Evolutionary conservation across 2,329 filamentous ascomycete species (phyloP), one percentile per base, ranked within the genome.

Genomic region (Aureobasidium uvarum): DNA sequence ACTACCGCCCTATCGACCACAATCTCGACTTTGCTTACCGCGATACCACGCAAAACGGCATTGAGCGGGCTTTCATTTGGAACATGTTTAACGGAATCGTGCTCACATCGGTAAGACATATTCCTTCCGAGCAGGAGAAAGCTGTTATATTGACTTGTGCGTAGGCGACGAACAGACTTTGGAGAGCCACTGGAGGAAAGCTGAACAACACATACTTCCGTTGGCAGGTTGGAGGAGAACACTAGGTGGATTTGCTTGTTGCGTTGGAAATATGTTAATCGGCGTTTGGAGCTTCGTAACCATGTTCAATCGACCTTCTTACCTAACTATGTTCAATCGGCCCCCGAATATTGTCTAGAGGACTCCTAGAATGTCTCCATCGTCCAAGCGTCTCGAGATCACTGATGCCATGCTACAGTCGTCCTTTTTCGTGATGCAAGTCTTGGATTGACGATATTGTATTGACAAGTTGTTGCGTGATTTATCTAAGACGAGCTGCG

Each of bases 171-270:
- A 76, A 79, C 3, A 76, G 81, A 48, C 64, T 81, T 1, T 86
- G 84, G 84, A 73, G 79, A n/a, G 73, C 72, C 5, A 85, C 83
- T 0, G 75, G 78, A 2, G 83, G 83, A 0, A 80, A 72, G 66
- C 66, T 84, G 11, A 82, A 82, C 70, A 76, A 81, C 66, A 72
- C 73, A n/a, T 73, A 80, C 25, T 83, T 85, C 59, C 77, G 77
- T 38, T 84, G 84, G 69, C 78, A 80, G 38, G 74, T 86, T 65
- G 84, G 85, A 13, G 84, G 84, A 14, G 84, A 86, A 71, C 55
- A 65, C 28, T 59, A 23, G 59, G 20, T 31, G n/a, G 39, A 48
- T 11, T 13, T 25, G 7, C 25, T n/a, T 48, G 11, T n/a, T 11
- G 38, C 18, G 36, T 23, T 38, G 28, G 56, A 7, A 23, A 2